Evolutionary conservation across 2,329 filamentous ascomycete genomes (phyloP).

Genomic region (Cytospora chrysosperma): DNA sequence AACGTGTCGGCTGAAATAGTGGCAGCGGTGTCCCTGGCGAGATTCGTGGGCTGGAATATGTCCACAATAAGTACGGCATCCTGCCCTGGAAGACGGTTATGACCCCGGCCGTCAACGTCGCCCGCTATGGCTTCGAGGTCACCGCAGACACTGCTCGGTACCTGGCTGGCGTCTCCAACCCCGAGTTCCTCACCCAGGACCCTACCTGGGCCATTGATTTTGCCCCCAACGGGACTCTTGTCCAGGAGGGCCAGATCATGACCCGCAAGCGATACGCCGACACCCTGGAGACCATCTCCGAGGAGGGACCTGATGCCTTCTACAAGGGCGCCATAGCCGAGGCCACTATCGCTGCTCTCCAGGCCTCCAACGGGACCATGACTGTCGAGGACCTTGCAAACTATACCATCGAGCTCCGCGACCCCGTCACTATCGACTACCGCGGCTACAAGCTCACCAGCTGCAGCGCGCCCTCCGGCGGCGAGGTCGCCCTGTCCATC

Average conservation of each 20-base stretch:
- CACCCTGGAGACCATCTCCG: slow-evolving; percentile 69
- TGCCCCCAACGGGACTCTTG: slow-evolving; percentile 67
- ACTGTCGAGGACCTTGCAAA: slow-evolving; percentile 68
- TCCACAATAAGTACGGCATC: slow-evolving; percentile 66
- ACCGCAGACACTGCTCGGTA: slow-evolving; percentile 69
- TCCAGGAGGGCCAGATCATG: slow-evolving; percentile 70
- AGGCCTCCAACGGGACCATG: slow-evolving; percentile 71
- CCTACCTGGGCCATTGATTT: slow-evolving; percentile 82
- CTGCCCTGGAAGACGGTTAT: slow-evolving; percentile 68
- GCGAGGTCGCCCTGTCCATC: slow-evolving; percentile 67
- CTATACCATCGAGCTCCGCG: slow-evolving; percentile 66
- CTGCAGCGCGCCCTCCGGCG: slow-evolving; percentile 70
- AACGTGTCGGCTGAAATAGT: not conserved
- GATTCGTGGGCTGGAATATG: slow-evolving; percentile 69
- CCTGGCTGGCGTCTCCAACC: slow-evolving; percentile 55
- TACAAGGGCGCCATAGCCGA: slow-evolving; percentile 69
- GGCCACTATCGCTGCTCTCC: slow-evolving; percentile 65
- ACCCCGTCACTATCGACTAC: slow-evolving; percentile 62
- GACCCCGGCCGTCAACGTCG: slow-evolving; percentile 68
- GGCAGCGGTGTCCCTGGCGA: slow-evolving; percentile 65
- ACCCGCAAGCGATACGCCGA: slow-evolving; percentile 72
- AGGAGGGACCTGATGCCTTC: slow-evolving; percentile 64
- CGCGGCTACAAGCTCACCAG: slow-evolving; percentile 68
- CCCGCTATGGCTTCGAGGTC: slow-evolving; percentile 70
- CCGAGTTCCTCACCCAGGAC: slow-evolving; percentile 66